Conservation (phyloP, 2,329 filamentous ascomycete species). For the Xenoacremonium recifei region DNA sequence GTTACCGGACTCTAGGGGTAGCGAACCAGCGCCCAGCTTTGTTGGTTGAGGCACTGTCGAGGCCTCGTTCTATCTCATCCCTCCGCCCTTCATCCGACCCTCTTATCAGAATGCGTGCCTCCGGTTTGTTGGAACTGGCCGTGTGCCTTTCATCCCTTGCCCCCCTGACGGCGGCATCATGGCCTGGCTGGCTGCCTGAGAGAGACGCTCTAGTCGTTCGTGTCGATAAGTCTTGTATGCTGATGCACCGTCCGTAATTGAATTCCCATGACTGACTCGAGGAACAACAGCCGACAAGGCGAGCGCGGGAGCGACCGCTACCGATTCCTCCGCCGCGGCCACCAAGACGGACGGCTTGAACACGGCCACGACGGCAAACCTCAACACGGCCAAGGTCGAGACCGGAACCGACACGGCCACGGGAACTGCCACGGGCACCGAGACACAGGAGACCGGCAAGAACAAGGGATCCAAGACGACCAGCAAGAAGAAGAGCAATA, state of each 20-base stretch:
- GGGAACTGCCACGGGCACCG: slow-evolving; percentile 5
- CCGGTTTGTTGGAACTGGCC: slow-evolving; percentile 48
- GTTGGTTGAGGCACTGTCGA: no score
- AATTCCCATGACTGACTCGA: background rate
- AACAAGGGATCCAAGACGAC: slow-evolving; percentile 3
- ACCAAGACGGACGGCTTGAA: slow-evolving; percentile 22
- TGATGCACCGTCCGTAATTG: background rate
- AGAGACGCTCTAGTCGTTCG: slow-evolving; percentile 53
- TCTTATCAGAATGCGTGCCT: slow-evolving; percentile 46
- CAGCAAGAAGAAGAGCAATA: slow-evolving; percentile 23
- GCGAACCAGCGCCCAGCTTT: no score
- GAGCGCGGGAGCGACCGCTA: slow-evolving; percentile 4
- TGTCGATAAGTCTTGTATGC: slow-evolving; percentile 33
- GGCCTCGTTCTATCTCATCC: background rate
- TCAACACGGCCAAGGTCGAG: slow-evolving; percentile 38
- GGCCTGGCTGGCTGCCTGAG: slow-evolving; percentile 56
- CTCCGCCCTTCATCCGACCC: background rate
- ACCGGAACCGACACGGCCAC: slow-evolving; percentile 8
- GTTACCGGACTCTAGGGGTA: no score
- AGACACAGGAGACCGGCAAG: slow-evolving; percentile 9
- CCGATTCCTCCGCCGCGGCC: slow-evolving; percentile 1
- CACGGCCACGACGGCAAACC: slow-evolving; percentile 30
- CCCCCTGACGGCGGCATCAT: slow-evolving; percentile 51
- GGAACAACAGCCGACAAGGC: slow-evolving; percentile 5
- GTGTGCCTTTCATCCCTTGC: slow-evolving; percentile 50